Conservation (phyloP, 1,284 basidiomycete genomes). For the Coniophora puteana region DNA sequence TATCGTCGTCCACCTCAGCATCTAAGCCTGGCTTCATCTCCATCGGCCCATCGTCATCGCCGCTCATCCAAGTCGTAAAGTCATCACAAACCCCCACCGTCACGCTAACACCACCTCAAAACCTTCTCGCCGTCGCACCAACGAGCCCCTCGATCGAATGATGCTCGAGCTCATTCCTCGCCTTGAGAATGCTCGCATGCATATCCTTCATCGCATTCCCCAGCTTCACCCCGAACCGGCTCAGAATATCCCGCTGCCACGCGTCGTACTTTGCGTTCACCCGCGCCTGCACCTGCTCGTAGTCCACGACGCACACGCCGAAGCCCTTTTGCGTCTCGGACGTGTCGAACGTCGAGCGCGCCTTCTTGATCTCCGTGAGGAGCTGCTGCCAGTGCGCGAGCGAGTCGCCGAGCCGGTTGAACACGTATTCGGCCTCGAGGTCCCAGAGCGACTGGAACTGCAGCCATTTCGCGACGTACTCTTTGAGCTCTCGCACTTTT, state of each 20-base stretch:
- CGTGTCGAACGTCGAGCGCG: conserved; percentile 94
- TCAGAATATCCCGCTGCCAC: conserved; percentile 95
- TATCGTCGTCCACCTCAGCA: too few species aligned
- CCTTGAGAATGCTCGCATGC: conserved; percentile 89
- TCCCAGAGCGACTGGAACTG: conserved; percentile 99
- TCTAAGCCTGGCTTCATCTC: too few species aligned
- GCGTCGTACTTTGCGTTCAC: conserved; percentile 98
- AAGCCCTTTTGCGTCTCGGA: conserved; percentile 91
- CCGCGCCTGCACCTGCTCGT: conserved; percentile 95
- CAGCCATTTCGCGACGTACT: conserved; percentile 96
- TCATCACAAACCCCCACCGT: too few species aligned
- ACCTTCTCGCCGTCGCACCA: conserved; percentile 41
- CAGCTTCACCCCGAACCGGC: conserved; percentile 88
- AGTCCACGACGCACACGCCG: conserved; percentile 93
- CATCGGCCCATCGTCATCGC: not conserved
- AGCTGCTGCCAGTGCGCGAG: conserved; percentile 93
- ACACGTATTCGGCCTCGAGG: conserved; percentile 94
- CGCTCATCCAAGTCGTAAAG: too few species aligned
- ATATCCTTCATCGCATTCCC: conserved; percentile 96
- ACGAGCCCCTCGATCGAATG: conserved; percentile 62
- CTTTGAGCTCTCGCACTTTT: conserved; percentile 83
- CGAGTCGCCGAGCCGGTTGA: conserved; percentile 91
- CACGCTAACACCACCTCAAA: conserved; percentile 21
- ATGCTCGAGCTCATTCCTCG: conserved; percentile 91
- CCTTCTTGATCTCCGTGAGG: conserved; percentile 93